Conservation (phyloP, 1,284 basidiomycete genomes). For the Tremellales sp. region DNA sequence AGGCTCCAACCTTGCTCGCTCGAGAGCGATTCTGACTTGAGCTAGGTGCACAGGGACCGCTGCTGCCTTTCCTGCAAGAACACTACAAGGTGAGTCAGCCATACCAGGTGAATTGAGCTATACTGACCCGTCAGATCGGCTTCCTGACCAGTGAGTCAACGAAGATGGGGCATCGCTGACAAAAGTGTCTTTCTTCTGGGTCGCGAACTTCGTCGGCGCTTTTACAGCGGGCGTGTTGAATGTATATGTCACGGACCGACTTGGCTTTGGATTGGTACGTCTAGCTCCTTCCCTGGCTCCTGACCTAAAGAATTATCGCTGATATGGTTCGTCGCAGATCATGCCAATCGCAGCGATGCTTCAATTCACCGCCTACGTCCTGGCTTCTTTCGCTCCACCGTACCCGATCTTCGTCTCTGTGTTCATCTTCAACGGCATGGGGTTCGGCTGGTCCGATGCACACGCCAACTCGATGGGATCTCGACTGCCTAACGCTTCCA, state of each 20-base stretch:
- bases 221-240: conserved; percentile 35
- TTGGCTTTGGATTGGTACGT: conserved; percentile 60
- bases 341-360: conserved; percentile 6
- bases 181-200: not conserved
- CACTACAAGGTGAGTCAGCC: not conserved
- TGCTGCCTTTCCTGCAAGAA: not conserved
- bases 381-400: not conserved
- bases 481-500: conserved; percentile 1
- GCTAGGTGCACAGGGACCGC: not conserved
- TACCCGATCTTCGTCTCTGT: not conserved
- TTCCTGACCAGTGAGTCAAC: not conserved
- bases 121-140: not conserved
- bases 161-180: not conserved
- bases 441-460: conserved; percentile 1
- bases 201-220: not conserved
- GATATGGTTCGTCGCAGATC: conserved; percentile 1
- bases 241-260: conserved; percentile 55
- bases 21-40: too few relatives aligned
- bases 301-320: not conserved
- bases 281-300: not conserved
- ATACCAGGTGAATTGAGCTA: not conserved
- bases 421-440: conserved; percentile 2
- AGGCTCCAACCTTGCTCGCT: not conserved
- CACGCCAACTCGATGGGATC: not conserved
- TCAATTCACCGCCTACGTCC: not conserved